These are phyloP conservation scores for Flaveria brownii DNA, from an alignment of 129 eudicot genomes.

Conservation along the genomic window DNA sequence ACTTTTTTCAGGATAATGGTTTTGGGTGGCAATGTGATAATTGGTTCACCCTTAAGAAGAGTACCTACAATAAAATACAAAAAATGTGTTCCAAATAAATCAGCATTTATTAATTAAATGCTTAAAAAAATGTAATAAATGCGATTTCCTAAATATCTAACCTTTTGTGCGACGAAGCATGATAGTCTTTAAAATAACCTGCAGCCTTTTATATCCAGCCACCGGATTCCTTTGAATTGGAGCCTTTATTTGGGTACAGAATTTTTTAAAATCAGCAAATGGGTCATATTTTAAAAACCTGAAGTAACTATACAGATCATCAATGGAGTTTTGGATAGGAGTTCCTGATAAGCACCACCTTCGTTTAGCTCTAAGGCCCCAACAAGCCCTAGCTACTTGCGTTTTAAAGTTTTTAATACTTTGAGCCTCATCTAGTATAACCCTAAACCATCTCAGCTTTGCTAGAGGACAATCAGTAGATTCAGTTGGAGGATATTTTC, in stretches of 20 bases:
- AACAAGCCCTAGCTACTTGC: conserved; percentile 92
- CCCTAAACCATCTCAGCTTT: conserved; percentile 85
- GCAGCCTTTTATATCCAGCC: conserved; percentile 67
- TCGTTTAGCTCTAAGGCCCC: conserved; percentile 97
- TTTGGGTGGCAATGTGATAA: conserved; percentile 79
- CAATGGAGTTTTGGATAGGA: conserved; percentile 87
- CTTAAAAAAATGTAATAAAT: not conserved
- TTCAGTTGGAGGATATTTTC: conserved; percentile 58
- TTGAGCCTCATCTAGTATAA: conserved; percentile 92
- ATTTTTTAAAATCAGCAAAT: conserved; percentile 56
- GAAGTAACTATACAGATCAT: conserved; percentile 93
- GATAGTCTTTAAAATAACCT: conserved; percentile 76
- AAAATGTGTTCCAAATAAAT: conserved; percentile 3
- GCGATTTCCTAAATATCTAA: conserved; percentile 17
- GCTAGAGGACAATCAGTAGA: conserved; percentile 71
- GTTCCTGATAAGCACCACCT: conserved; percentile 98
- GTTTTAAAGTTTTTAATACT: conserved; percentile 86
- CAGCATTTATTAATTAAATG: not conserved
- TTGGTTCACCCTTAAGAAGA: conserved; percentile 86
- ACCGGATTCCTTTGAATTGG: conserved; percentile 69
- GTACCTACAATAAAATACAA: conserved; percentile 54
- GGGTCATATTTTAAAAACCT: conserved; percentile 85
- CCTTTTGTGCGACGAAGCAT: conserved; percentile 98
- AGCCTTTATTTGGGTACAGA: conserved; percentile 59
- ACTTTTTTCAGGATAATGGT: conserved; percentile 65